Conservation (phyloP, 192 early-diverging fungal species). For the Coemansia sp. region DNA sequence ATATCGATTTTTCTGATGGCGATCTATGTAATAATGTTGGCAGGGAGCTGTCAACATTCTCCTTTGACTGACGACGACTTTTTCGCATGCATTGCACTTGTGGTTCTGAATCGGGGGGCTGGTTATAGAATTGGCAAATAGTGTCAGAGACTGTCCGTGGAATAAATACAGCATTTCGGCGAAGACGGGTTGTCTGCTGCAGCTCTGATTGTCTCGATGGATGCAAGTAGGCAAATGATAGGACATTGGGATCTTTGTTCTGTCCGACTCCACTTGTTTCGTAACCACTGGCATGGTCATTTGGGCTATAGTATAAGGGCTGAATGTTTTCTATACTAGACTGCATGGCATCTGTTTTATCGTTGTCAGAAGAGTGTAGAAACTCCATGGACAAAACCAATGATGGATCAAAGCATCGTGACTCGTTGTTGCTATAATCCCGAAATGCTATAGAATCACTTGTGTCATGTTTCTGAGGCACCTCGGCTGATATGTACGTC, state of each 20-base stretch:
- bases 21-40: too few relatives aligned
- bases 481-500: not conserved
- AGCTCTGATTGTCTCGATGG: not conserved
- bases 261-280: too few relatives aligned
- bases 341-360: not conserved
- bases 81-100: not conserved
- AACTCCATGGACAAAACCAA: not conserved
- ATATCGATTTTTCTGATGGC: not conserved
- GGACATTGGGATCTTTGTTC: not conserved
- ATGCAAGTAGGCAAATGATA: not conserved
- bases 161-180: conserved; percentile 31
- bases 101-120: not conserved
- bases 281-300: too few relatives aligned
- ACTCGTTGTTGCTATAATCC: not conserved
- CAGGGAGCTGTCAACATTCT: too few relatives aligned
- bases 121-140: not conserved
- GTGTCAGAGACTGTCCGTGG: conserved; percentile 18
- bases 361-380: not conserved
- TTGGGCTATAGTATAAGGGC: too few relatives aligned
- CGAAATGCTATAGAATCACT: too few relatives aligned
- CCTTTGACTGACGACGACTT: not conserved
- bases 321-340: not conserved
- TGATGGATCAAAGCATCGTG: not conserved
- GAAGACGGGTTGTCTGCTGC: not conserved
- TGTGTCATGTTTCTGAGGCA: not conserved